A percentile compares a stretch with the other conserved stretches of the same genome.
These are phyloP conservation scores for Penicillium dipodomyicola DNA, from an alignment of 495 filamentous ascomycete genomes.

Conservation along the genomic window DNA sequence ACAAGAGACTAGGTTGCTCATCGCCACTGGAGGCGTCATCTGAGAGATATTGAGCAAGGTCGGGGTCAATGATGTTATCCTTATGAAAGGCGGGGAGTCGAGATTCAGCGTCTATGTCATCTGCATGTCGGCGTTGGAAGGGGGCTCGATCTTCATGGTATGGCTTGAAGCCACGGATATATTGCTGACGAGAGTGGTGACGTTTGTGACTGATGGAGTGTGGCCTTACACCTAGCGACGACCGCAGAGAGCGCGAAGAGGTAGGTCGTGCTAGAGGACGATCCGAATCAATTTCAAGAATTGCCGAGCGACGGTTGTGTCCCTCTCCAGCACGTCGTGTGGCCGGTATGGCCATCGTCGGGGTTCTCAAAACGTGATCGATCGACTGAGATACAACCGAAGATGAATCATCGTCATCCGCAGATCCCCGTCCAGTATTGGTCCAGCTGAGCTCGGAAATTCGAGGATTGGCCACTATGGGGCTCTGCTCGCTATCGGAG, in stretches of 20 bases:
- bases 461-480: constrained; percentile 38
- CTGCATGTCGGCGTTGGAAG: constrained; percentile 71
- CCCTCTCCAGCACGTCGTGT: constrained; percentile 80
- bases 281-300: constrained; percentile 85
- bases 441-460: constrained; percentile 36
- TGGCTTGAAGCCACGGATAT: constrained; percentile 56
- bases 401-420: constrained; percentile 46
- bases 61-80: constrained; percentile 97
- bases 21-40: constrained; percentile 91
- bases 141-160: constrained; percentile 78
- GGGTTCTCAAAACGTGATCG: constrained; percentile 48
- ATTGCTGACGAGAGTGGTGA: constrained; percentile 82
- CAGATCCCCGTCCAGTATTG: constrained; percentile 23
- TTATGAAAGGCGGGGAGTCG: constrained; percentile 88
- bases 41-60: constrained; percentile 91
- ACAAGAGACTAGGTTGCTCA: constrained; percentile 83
- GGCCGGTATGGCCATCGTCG: constrained; percentile 82
- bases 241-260: constrained; percentile 90
- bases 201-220: constrained; percentile 76
- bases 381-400: constrained; percentile 48
- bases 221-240: constrained; percentile 59
- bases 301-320: constrained; percentile 75
- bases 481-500: constrained; percentile 68
- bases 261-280: constrained; percentile 72
- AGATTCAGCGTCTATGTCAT: constrained; percentile 62